These are phyloP conservation scores for Euryodendron excelsum DNA, from an alignment of 148 eudicot species.

Conservation along the genomic window DNA sequence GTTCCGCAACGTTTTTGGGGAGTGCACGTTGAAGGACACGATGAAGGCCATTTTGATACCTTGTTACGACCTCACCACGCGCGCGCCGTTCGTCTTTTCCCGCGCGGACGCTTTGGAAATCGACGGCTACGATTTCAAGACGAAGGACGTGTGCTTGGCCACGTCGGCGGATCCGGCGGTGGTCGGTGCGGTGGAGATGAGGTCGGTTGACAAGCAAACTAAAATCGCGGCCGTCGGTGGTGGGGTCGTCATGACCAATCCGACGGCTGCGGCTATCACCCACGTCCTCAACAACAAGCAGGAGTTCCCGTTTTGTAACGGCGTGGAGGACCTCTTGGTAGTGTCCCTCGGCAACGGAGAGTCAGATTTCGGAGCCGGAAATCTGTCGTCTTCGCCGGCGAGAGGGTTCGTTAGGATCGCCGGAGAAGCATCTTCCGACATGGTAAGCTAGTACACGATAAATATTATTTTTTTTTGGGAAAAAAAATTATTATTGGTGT, in stretches of 20 bases:
- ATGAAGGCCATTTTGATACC: constrained; percentile 44
- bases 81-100: constrained; percentile 41
- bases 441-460: constrained; percentile 19
- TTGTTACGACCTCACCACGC: constrained; percentile 35
- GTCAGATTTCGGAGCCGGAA: constrained; percentile 11
- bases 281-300: constrained; percentile 50
- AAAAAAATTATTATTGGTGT: not conserved
- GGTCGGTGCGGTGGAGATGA: constrained; percentile 21
- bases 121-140: constrained; percentile 42
- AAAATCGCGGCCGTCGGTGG: constrained; percentile 43
- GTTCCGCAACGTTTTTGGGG: constrained; percentile 30
- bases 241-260: constrained; percentile 43
- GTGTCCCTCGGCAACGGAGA: constrained; percentile 42
- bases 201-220: constrained; percentile 31
- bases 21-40: constrained; percentile 36
- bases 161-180: constrained; percentile 22
- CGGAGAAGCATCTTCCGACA: constrained; percentile 43
- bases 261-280: constrained; percentile 48
- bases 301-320: constrained; percentile 42
- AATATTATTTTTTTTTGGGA: not conserved
- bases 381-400: constrained; percentile 11
- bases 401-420: constrained; percentile 26
- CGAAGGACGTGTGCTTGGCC: constrained; percentile 38
- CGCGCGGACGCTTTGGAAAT: constrained; percentile 47
- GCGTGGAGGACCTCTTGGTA: constrained; percentile 41